A percentile compares a stretch with the other conserved stretches of the same genome.
Evolutionary conservation across 108 stramenopile species (phyloP).

Genomic region (Parmales sp.): DNA sequence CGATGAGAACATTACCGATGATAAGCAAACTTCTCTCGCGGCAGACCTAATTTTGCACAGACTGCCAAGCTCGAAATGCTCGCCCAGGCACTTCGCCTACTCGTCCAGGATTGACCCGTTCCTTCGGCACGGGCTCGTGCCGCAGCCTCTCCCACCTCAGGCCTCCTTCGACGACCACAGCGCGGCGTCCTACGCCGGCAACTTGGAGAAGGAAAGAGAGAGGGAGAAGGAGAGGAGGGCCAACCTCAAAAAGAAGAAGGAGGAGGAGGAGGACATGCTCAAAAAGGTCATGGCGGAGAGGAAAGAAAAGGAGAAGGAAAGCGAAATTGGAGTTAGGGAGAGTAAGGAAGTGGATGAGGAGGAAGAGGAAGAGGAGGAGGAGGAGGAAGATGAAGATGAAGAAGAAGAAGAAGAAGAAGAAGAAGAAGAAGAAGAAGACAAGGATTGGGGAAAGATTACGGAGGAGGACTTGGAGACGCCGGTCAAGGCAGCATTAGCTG

Average conservation of each 20-base stretch:
- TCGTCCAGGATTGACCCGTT: too few relatives aligned
- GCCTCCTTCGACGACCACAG: constrained; percentile 47
- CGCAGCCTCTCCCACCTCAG: constrained; percentile 48
- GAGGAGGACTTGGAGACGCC: neutral
- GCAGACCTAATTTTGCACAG: too few relatives aligned
- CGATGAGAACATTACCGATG: too few relatives aligned
- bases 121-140: too few relatives aligned
- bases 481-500: neutral
- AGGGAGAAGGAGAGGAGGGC: constrained; percentile 38
- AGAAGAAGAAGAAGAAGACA: neutral
- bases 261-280: constrained; percentile 43
- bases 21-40: too few relatives aligned
- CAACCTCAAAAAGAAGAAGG: constrained; percentile 20
- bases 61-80: too few relatives aligned
- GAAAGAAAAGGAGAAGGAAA: constrained; percentile 38
- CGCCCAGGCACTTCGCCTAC: too few relatives aligned
- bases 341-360: constrained; percentile 3
- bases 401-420: neutral
- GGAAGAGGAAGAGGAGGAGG: constrained; percentile 44
- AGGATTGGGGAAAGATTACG: too few relatives aligned
- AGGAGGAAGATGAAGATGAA: constrained; percentile 15
- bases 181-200: constrained; percentile 54
- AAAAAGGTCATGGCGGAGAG: constrained; percentile 34
- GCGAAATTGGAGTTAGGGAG: constrained; percentile 37
- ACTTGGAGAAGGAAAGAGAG: constrained; percentile 52